Conservation (phyloP, 441 rosid genomes). For the Pelargonium citronellum region DNA sequence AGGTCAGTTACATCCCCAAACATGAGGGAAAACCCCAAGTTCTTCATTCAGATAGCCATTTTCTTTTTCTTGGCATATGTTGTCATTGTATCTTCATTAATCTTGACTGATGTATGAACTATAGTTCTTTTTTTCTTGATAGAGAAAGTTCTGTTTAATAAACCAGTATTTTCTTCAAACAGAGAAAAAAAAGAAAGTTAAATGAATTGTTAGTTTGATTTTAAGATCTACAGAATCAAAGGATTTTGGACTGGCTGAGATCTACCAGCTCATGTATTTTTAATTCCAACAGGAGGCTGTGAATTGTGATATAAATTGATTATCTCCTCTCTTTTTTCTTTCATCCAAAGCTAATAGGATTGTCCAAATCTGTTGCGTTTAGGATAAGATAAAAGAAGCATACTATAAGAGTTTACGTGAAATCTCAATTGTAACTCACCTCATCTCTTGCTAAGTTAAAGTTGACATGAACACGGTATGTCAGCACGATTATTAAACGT, state of each 20-base stretch:
- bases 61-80: slow-evolving; percentile 89
- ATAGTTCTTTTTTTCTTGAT: background rate
- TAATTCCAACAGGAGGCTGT: background rate
- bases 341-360: too few species aligned
- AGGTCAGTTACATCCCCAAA: slow-evolving; percentile 97
- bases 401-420: too few species aligned
- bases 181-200: background rate
- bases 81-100: slow-evolving; percentile 85
- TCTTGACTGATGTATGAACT: slow-evolving; percentile 59
- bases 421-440: too few species aligned
- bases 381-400: too few species aligned
- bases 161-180: background rate
- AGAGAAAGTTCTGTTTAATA: slow-evolving; percentile 1
- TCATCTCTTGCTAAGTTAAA: too few species aligned
- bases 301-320: too few species aligned
- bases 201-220: background rate
- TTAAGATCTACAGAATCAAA: background rate
- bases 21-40: slow-evolving; percentile 98
- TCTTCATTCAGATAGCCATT: slow-evolving; percentile 73
- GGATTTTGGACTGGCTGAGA: background rate
- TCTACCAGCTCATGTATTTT: background rate
- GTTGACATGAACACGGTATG: too few species aligned
- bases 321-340: too few species aligned
- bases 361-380: too few species aligned
- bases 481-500: too few species aligned